These are phyloP conservation scores for Termitomyces sp. DNA, from an alignment of 768 basidiomycete genomes.

Conservation along the genomic window DNA sequence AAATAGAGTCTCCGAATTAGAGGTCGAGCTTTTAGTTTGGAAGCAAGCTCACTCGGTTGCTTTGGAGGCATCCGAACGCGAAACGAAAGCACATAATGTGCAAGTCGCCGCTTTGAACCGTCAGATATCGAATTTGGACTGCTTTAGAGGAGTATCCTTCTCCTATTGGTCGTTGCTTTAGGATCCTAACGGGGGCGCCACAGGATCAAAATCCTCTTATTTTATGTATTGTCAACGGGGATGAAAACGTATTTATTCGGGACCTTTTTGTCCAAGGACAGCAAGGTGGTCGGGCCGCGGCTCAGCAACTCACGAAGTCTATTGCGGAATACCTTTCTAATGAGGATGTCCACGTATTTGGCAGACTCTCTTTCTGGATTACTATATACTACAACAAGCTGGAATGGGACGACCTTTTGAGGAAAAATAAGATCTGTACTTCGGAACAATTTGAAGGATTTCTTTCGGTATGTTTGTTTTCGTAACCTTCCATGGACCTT, in stretches of 20 bases:
- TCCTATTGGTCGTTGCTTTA: neutral
- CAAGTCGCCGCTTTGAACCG: conserved; percentile 58
- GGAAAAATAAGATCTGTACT: conserved; percentile 49
- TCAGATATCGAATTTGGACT: conserved; percentile 55
- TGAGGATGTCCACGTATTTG: conserved; percentile 55
- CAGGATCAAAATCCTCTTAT: conserved; percentile 65
- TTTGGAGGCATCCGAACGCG: conserved; percentile 57
- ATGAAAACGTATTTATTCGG: conserved; percentile 59
- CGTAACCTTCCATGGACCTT: neutral
- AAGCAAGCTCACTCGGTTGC: conserved; percentile 63
- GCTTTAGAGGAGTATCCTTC: conserved; percentile 31
- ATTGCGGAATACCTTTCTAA: conserved; percentile 63
- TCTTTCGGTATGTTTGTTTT: conserved; percentile 32
- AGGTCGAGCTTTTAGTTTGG: conserved; percentile 64
- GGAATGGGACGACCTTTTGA: conserved; percentile 44
- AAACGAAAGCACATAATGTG: conserved; percentile 61
- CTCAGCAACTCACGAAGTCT: conserved; percentile 59
- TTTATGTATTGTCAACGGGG: conserved; percentile 70
- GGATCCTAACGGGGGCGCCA: conserved; percentile 3
- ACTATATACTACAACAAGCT: conserved; percentile 65
- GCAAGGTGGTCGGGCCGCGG: conserved; percentile 58
- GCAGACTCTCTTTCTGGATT: conserved; percentile 71
- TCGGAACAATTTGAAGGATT: conserved; percentile 68
- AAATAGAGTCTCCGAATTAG: conserved; percentile 58
- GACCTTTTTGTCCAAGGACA: conserved; percentile 57